A percentile compares a stretch with the other conserved stretches of the same genome.
Evolutionary conservation across 306 rosid genomes (phyloP).

Genomic region (Albizia julibrissin): DNA sequence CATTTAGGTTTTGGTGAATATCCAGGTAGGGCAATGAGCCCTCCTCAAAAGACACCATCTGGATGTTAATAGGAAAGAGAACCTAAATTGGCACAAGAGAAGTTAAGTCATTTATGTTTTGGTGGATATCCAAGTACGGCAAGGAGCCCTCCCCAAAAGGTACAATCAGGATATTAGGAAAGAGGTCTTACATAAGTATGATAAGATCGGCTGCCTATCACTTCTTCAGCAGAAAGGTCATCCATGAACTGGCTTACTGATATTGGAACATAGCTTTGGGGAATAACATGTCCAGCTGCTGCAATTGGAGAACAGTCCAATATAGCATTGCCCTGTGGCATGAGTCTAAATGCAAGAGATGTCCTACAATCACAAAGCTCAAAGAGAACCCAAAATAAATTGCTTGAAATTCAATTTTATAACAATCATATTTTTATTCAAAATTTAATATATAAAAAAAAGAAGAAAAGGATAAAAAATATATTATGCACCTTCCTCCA

Average conservation of each 20-base stretch:
- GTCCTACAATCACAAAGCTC: slow-evolving; percentile 72
- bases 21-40: neutral
- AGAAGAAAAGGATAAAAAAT: neutral
- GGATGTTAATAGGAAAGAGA: slow-evolving; percentile 28
- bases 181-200: slow-evolving; percentile 62
- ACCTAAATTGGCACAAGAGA: neutral
- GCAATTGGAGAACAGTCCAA: slow-evolving; percentile 94
- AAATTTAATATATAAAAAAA: slow-evolving; percentile 22
- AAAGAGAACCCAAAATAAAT: slow-evolving; percentile 42
- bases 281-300: slow-evolving; percentile 94
- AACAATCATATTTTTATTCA: slow-evolving; percentile 22
- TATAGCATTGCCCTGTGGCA: slow-evolving; percentile 92
- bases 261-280: slow-evolving; percentile 84
- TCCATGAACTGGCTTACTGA: slow-evolving; percentile 99
- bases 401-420: slow-evolving; percentile 13
- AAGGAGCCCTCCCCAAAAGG: neutral
- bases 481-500: slow-evolving; percentile 69
- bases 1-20: neutral
- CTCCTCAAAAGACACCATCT: neutral
- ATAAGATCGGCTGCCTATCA: slow-evolving; percentile 62
- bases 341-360: slow-evolving; percentile 90
- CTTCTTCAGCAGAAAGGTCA: slow-evolving; percentile 89
- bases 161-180: slow-evolving; percentile 16
- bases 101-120: neutral
- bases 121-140: neutral